A percentile compares a stretch with the other conserved stretches of the same genome.
Conservation (phyloP, 495 filamentous ascomycete genomes). For the Hyaloscypha finlandica region DNA sequence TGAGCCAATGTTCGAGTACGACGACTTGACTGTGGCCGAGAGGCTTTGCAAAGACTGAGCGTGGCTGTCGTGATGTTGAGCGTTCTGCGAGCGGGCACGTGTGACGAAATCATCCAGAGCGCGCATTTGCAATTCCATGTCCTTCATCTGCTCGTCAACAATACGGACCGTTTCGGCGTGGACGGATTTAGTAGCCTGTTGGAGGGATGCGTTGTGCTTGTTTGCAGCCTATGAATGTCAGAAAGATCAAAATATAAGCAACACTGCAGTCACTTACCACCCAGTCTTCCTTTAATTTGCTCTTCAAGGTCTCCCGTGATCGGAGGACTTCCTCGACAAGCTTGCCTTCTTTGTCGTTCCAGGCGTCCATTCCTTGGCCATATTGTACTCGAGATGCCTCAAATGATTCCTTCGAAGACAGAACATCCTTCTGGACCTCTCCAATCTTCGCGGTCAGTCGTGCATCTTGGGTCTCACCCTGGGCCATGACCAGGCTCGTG, state of each 20-base stretch:
- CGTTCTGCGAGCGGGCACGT: constrained; percentile 80
- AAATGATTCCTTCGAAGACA: constrained; percentile 61
- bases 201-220: constrained; percentile 76
- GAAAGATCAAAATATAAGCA: constrained; percentile 21
- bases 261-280: constrained; percentile 15
- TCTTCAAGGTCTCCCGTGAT: constrained; percentile 76
- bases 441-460: constrained; percentile 67
- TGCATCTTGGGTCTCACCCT: constrained; percentile 68
- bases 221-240: constrained; percentile 63
- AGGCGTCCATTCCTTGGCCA: constrained; percentile 69
- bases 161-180: constrained; percentile 91
- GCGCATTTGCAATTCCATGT: constrained; percentile 83
- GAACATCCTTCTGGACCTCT: constrained; percentile 61
- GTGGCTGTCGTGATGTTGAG: constrained; percentile 68
- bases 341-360: constrained; percentile 67
- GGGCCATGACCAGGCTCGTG: constrained; percentile 68
- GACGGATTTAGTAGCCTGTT: constrained; percentile 78
- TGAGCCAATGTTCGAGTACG: constrained; percentile 66
- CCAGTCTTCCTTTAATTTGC: constrained; percentile 86
- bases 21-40: constrained; percentile 63
- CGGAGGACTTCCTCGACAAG: constrained; percentile 70
- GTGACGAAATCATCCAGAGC: constrained; percentile 89
- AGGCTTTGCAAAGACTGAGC: constrained; percentile 60
- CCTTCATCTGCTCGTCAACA: constrained; percentile 83
- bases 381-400: constrained; percentile 65